Evolutionary conservation across 2,329 filamentous ascomycete species (phyloP), one percentile per base, ranked within the genome.

Genomic region (Emericellopsis cladophorae): DNA sequence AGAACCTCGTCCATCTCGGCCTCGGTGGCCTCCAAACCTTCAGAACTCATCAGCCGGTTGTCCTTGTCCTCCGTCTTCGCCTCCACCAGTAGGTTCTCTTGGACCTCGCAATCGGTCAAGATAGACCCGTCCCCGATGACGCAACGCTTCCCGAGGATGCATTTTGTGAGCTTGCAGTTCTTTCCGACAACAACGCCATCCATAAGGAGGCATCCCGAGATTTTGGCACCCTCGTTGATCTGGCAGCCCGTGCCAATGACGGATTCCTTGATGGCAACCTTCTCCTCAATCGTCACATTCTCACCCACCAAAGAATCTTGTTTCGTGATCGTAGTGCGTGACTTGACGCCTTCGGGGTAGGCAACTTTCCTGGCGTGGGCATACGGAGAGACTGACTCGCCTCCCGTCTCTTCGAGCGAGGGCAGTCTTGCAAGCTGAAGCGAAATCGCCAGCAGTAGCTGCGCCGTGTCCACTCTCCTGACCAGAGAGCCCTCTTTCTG

Each of bases 131-230:
- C 84, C n/a, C 90, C 89, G 49, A 98, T 77, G 51, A 83, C 80
- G 48, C 81, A 84, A 46, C 86, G 67, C 53, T 81, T 77, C 5
- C 92, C 92, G 33, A 96, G 64, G 26, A 96, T 84, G 54, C 89
- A 95, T 18, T 85, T 84, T 1, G 84, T 92, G 40, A 96, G 67
- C 58, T 87, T 87, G 54, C 82, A 89, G 35, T 83, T 81, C 51
- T 86, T 84, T 12, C 86, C 89, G 11, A 98, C 73, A 7, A 85
- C 79, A 1, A 85, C 89, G 4, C 86, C 86, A 45, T 96, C 90
- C 87, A 96, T 95, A 16, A 96, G 65, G 37, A 96, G 62, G 59
- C 90, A 96, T 48, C 89, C 76, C n/a, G 79, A 80, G 36, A 98
- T 64, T 48, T 89, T 84, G 24, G 84, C 87, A n/a, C 88, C 87